These are phyloP conservation scores for Colletotrichum simmondsii DNA, from an alignment of 2,329 filamentous ascomycete species.

Conservation along the genomic window DNA sequence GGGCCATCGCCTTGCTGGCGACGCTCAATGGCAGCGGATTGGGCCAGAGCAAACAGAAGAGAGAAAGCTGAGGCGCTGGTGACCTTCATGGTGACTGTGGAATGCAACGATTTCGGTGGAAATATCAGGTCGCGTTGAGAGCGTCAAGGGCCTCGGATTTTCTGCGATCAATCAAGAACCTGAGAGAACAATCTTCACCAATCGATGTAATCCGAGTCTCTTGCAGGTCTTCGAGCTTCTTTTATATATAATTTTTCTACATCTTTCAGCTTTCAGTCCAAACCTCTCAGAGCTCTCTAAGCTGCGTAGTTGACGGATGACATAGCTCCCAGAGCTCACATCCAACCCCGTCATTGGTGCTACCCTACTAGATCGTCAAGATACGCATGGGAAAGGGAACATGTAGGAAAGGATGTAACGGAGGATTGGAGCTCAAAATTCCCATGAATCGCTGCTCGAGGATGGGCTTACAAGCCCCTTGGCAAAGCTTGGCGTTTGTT, in stretches of 20 bases:
- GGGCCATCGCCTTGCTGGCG: constrained; percentile 40
- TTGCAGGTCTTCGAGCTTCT: background rate
- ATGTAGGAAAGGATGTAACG: constrained; percentile 15
- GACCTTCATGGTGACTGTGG: constrained; percentile 37
- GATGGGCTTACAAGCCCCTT: constrained; percentile 20
- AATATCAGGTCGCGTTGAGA: too few species aligned
- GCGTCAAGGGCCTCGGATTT: background rate
- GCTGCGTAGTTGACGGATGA: constrained; percentile 7
- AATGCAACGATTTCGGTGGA: background rate
- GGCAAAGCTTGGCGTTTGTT: constrained; percentile 25
- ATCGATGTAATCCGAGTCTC: background rate
- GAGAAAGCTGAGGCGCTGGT: constrained; percentile 33
- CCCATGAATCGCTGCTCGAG: constrained; percentile 26
- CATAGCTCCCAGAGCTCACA: constrained; percentile 18
- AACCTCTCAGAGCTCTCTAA: background rate
- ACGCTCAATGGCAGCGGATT: constrained; percentile 36
- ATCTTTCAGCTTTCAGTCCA: background rate
- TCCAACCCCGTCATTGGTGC: background rate
- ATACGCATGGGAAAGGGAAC: background rate
- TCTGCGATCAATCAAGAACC: background rate
- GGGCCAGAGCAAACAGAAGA: constrained; percentile 36
- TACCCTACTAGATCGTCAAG: background rate
- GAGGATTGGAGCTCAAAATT: constrained; percentile 16
- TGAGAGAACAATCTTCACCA: background rate
- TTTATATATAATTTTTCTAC: background rate